A percentile compares a stretch with the other conserved stretches of the same genome.
Evolutionary conservation across 768 basidiomycete genomes (phyloP).

Genomic region (Mycena floridula): DNA sequence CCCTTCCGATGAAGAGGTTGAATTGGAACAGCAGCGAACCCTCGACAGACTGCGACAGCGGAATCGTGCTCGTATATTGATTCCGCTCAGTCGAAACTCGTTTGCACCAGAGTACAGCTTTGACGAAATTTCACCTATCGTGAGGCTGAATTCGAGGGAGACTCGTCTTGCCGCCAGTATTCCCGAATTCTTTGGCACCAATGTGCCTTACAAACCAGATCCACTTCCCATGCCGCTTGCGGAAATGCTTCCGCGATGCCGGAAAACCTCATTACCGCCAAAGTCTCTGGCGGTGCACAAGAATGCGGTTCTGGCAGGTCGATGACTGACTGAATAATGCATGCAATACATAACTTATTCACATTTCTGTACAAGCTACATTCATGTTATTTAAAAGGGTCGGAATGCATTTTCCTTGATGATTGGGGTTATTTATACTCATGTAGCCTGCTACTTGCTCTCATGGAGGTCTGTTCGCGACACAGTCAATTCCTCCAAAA

Average conservation of each 20-base stretch:
- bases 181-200: constrained; percentile 10
- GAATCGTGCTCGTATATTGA: neutral
- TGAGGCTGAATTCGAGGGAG: neutral
- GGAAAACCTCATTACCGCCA: neutral
- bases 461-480: constrained; percentile 6
- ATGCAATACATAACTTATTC: constrained; percentile 1
- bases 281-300: constrained; percentile 23
- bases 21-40: neutral
- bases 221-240: constrained; percentile 54
- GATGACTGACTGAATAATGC: constrained; percentile 17
- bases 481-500: too few species aligned
- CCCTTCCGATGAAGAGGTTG: neutral
- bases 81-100: neutral
- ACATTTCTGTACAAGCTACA: too few species aligned
- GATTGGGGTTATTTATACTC: neutral
- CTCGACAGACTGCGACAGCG: neutral
- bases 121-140: neutral
- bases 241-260: constrained; percentile 34
- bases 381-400: too few species aligned
- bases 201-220: constrained; percentile 27
- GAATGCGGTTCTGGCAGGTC: constrained; percentile 34
- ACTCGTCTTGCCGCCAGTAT: neutral
- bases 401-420: too few species aligned
- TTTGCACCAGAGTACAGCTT: neutral
- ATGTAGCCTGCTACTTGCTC: neutral